These are phyloP conservation scores for Blumeria hordei DNA, from an alignment of 2,329 filamentous ascomycete species.

Conservation along the genomic window DNA sequence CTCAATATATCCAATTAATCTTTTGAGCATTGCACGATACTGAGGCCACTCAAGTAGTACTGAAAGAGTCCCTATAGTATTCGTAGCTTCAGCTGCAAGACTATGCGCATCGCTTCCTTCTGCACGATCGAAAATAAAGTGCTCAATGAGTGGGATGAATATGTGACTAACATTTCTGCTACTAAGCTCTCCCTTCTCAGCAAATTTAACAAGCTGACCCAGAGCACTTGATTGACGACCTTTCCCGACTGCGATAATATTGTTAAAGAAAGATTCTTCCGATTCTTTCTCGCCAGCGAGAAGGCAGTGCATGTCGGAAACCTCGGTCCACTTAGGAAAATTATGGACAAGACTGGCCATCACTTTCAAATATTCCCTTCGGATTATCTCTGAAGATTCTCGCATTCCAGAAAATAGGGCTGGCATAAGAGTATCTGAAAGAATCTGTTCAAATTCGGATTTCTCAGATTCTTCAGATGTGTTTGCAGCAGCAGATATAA, in stretches of 20 bases:
- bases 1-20: constrained; percentile 62
- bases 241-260: constrained; percentile 74
- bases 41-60: constrained; percentile 72
- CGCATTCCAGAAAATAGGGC: constrained; percentile 53
- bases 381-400: constrained; percentile 60
- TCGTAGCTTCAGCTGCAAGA: constrained; percentile 65
- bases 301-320: constrained; percentile 51
- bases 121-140: constrained; percentile 69
- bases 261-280: constrained; percentile 63
- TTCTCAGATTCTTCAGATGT: constrained; percentile 19
- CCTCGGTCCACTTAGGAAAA: constrained; percentile 42
- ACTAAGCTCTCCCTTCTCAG: constrained; percentile 35
- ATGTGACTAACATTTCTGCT: constrained; percentile 65
- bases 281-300: constrained; percentile 35
- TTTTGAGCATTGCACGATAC: constrained; percentile 60
- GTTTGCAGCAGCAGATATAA: constrained; percentile 39
- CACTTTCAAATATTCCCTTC: constrained; percentile 57
- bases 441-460: constrained; percentile 28
- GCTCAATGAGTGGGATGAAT: constrained; percentile 76
- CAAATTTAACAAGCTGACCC: constrained; percentile 47
- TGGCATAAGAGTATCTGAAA: constrained; percentile 44
- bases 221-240: constrained; percentile 68
- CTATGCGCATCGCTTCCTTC: constrained; percentile 59
- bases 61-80: constrained; percentile 50
- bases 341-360: constrained; percentile 54